Evolutionary conservation across 2,329 filamentous ascomycete genomes (phyloP).

Genomic region (Paecilomyces dactylethromorphus): DNA sequence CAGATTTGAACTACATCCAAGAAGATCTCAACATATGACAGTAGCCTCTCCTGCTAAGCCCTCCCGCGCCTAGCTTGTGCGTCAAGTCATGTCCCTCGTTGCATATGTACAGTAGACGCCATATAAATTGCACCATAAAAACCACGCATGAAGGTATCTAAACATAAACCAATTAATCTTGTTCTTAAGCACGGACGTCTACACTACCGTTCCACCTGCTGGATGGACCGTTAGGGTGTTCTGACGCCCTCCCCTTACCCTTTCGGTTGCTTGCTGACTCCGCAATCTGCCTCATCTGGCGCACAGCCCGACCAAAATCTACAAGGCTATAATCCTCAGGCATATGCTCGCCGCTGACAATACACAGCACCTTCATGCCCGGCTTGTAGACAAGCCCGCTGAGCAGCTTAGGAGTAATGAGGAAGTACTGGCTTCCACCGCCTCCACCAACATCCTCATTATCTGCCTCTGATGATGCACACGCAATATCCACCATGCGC

Average conservation of each 20-base stretch:
- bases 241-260: conserved; percentile 7
- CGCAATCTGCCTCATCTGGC: conserved; percentile 25
- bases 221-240: not conserved
- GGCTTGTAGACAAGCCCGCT: conserved; percentile 77
- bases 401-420: conserved; percentile 94
- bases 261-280: conserved; percentile 8
- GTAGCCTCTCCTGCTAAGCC: no score
- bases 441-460: conserved; percentile 21
- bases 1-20: no score
- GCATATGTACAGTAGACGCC: not conserved
- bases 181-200: not conserved
- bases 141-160: not conserved
- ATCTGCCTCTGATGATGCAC: conserved; percentile 56
- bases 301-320: conserved; percentile 31
- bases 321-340: conserved; percentile 31
- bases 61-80: no score
- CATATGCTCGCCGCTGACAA: conserved; percentile 73
- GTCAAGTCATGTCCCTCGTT: not conserved
- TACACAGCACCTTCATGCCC: conserved; percentile 90
- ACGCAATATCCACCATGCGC: conserved; percentile 96
- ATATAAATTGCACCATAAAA: not conserved
- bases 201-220: not conserved
- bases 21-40: no score
- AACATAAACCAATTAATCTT: not conserved
- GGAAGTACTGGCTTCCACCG: conserved; percentile 71